These are phyloP conservation scores for Clohesyomyces aquaticus DNA, from an alignment of 495 filamentous ascomycete species.

Conservation along the genomic window DNA sequence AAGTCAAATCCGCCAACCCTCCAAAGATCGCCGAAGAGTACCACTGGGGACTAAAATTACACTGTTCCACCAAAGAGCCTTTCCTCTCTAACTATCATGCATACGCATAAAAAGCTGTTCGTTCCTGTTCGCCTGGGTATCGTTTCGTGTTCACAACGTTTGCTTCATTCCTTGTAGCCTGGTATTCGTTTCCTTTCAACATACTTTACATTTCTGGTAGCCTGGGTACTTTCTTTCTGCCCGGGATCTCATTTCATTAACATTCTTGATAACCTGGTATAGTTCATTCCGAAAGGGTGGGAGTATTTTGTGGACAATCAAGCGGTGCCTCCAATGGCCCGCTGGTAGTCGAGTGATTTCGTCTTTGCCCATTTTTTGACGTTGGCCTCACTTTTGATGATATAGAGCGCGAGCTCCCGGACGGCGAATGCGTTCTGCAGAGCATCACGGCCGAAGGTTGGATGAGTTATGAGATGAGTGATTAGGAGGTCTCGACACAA, in stretches of 20 bases:
- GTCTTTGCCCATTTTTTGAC: constrained; percentile 14
- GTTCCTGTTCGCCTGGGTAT: background rate
- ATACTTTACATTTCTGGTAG: background rate
- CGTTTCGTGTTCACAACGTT: background rate
- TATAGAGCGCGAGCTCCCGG: constrained; percentile 30
- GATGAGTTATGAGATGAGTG: constrained; percentile 1
- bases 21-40: no score
- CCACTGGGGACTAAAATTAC: background rate
- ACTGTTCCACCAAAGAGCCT: background rate
- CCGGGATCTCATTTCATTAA: no score
- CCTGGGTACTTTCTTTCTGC: no score
- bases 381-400: constrained; percentile 19
- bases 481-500: constrained; percentile 22
- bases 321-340: background rate
- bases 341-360: constrained; percentile 20
- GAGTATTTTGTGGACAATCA: background rate
- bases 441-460: constrained; percentile 25
- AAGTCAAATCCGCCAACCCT: background rate
- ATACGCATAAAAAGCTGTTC: background rate
- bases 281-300: background rate
- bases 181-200: background rate
- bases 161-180: background rate
- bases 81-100: background rate
- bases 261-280: no score
- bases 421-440: constrained; percentile 31